Percentiles rank a stretch among this genome's conserved stretches.
phyloP scores from a whole-genome alignment of 371 early-diverging fungal species.

The Circinella minor region DNA sequence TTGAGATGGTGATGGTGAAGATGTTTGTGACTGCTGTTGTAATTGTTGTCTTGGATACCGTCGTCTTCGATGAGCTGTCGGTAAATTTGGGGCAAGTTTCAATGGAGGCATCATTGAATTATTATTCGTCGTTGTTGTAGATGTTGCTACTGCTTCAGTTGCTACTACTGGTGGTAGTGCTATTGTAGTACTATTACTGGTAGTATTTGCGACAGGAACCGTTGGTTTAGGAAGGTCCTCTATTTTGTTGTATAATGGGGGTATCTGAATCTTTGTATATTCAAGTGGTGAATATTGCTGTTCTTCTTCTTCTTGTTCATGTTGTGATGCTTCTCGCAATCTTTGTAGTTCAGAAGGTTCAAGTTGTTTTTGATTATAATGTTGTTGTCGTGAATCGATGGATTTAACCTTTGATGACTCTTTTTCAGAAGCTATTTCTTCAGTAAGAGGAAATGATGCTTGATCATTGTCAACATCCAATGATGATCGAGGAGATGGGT shows the following conservation, averaged over 20 bases:
- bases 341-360: neutral
- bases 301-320: conserved; percentile 10
- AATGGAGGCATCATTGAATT: conserved; percentile 4
- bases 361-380: too few relatives aligned
- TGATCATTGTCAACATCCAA: conserved; percentile 27
- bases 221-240: conserved; percentile 1
- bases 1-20: conserved; percentile 10
- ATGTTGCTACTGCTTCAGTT: too few relatives aligned
- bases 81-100: conserved; percentile 11
- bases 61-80: conserved; percentile 12
- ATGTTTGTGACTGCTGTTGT: neutral
- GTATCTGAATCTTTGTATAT: conserved; percentile 8
- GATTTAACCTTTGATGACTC: conserved; percentile 2
- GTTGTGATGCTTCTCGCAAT: neutral
- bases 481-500: conserved; percentile 47
- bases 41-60: conserved; percentile 10
- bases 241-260: conserved; percentile 1
- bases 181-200: too few relatives aligned
- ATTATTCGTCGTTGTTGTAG: neutral
- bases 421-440: conserved; percentile 6
- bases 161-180: too few relatives aligned
- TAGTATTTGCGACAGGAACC: neutral
- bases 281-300: conserved; percentile 7
- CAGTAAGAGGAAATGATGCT: conserved; percentile 15
- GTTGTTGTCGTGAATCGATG: neutral